Conservation (phyloP, 257 asterid genomes). For the Solanum peruvianum region DNA sequence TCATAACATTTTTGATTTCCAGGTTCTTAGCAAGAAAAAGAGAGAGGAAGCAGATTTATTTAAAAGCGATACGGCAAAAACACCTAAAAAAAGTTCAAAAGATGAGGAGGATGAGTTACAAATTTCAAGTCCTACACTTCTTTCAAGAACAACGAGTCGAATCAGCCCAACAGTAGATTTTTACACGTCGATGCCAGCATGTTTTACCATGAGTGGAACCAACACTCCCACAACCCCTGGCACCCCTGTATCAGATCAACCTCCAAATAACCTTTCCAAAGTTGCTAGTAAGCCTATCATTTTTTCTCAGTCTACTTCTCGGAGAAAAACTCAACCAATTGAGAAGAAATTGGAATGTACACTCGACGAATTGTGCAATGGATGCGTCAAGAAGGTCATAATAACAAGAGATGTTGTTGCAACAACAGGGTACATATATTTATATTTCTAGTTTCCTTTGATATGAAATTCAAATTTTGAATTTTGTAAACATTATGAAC, state of each 20-base stretch:
- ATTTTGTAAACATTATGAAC: neutral
- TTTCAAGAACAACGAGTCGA: slow-evolving; percentile 58
- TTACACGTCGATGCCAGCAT: slow-evolving; percentile 1
- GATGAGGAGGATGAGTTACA: slow-evolving; percentile 23
- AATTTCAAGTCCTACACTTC: slow-evolving; percentile 53
- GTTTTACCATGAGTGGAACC: slow-evolving; percentile 12
- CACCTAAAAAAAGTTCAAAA: slow-evolving; percentile 9
- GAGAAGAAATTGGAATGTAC: slow-evolving; percentile 75
- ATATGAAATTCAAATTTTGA: neutral
- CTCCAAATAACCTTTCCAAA: slow-evolving; percentile 14
- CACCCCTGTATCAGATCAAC: slow-evolving; percentile 23
- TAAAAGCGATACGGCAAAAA: slow-evolving; percentile 16
- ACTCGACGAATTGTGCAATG: slow-evolving; percentile 74
- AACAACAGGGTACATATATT: slow-evolving; percentile 45
- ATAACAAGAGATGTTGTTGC: slow-evolving; percentile 78
- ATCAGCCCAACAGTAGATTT: slow-evolving; percentile 22
- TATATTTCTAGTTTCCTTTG: neutral
- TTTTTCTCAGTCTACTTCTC: slow-evolving; percentile 54
- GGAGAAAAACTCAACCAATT: slow-evolving; percentile 52
- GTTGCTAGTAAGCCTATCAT: slow-evolving; percentile 54
- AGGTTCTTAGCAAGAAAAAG: slow-evolving; percentile 60
- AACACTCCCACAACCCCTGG: slow-evolving; percentile 34
- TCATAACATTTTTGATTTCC: neutral
- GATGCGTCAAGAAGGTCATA: slow-evolving; percentile 66
- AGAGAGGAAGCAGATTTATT: slow-evolving; percentile 35